Conservation (phyloP, 768 basidiomycete genomes). For the Rhodotorula graminis region DNA sequence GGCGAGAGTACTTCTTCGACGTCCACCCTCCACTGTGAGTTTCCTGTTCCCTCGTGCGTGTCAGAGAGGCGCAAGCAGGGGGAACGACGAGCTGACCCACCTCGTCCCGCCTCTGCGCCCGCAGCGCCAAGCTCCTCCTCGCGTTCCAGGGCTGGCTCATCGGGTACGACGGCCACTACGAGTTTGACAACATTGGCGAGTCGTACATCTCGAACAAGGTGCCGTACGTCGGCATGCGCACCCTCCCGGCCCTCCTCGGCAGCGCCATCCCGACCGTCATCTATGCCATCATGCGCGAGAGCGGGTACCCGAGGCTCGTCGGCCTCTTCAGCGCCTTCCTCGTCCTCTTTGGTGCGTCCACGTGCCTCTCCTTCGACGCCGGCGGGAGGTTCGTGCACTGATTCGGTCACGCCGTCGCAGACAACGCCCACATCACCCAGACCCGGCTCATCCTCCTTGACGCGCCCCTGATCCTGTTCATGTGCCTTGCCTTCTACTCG, state of each 20-base stretch:
- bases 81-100: neutral
- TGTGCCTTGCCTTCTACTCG: conserved; percentile 83
- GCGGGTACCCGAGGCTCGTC: conserved; percentile 86
- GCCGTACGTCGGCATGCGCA: conserved; percentile 88
- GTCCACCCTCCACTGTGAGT: conserved; percentile 81
- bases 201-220: conserved; percentile 80
- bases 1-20: conserved; percentile 95
- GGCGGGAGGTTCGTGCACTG: neutral
- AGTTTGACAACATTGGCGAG: conserved; percentile 93
- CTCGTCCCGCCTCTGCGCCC: neutral
- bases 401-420: conserved; percentile 50
- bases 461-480: conserved; percentile 89
- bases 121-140: conserved; percentile 77
- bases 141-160: conserved; percentile 93
- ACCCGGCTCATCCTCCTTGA: conserved; percentile 95
- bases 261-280: conserved; percentile 85
- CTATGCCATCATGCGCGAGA: conserved; percentile 96
- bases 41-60: neutral
- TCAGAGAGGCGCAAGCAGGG: neutral
- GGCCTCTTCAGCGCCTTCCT: conserved; percentile 82
- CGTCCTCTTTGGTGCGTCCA: conserved; percentile 75
- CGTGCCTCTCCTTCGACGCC: too few relatives aligned
- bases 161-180: conserved; percentile 89
- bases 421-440: conserved; percentile 92
- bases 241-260: conserved; percentile 83